Percentiles rank a stretch among this genome's conserved stretches.
phyloP scores from a whole-genome alignment of 1,284 basidiomycete species.

The Ganoderma meredithae region DNA sequence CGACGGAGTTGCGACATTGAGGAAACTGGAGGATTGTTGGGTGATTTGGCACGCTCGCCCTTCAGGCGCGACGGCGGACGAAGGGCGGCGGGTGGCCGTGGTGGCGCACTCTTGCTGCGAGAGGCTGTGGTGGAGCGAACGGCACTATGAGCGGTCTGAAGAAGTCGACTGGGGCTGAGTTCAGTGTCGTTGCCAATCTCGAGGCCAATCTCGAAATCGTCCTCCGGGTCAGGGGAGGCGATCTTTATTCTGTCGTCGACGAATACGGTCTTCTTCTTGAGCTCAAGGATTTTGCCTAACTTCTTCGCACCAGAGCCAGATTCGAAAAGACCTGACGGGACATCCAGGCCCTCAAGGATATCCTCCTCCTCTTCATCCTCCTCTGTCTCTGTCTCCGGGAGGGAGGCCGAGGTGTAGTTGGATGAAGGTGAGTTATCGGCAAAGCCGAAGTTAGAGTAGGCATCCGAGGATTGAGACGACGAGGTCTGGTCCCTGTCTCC shows the following conservation, averaged over 20 bases:
- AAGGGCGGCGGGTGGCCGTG: constrained; percentile 50
- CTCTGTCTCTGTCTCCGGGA: constrained; percentile 75
- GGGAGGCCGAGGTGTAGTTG: constrained; percentile 70
- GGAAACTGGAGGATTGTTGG: constrained; percentile 67
- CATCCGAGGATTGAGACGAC: constrained; percentile 84
- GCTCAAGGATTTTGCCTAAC: constrained; percentile 75
- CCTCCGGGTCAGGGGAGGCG: constrained; percentile 70
- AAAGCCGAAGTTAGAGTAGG: constrained; percentile 79
- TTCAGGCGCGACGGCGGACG: constrained; percentile 69
- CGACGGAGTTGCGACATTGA: constrained; percentile 72
- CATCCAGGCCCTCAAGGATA: constrained; percentile 80
- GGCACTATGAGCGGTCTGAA: constrained; percentile 56
- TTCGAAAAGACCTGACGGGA: constrained; percentile 77
- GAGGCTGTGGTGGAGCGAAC: constrained; percentile 48
- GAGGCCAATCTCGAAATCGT: constrained; percentile 83
- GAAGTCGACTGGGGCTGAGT: constrained; percentile 76
- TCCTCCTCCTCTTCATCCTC: constrained; percentile 72
- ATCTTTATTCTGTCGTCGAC: constrained; percentile 58
- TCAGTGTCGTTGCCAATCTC: constrained; percentile 82
- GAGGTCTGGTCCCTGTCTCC: constrained; percentile 81
- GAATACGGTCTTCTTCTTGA: constrained; percentile 69
- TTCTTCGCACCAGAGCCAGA: constrained; percentile 70
- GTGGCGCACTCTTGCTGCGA: constrained; percentile 60
- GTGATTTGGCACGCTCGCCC: constrained; percentile 72
- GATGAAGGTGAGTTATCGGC: constrained; percentile 75